A percentile compares a stretch with the other conserved stretches of the same genome.
phyloP scores from a whole-genome alignment of 2,329 filamentous ascomycete species.

The Lachnellula arida region DNA sequence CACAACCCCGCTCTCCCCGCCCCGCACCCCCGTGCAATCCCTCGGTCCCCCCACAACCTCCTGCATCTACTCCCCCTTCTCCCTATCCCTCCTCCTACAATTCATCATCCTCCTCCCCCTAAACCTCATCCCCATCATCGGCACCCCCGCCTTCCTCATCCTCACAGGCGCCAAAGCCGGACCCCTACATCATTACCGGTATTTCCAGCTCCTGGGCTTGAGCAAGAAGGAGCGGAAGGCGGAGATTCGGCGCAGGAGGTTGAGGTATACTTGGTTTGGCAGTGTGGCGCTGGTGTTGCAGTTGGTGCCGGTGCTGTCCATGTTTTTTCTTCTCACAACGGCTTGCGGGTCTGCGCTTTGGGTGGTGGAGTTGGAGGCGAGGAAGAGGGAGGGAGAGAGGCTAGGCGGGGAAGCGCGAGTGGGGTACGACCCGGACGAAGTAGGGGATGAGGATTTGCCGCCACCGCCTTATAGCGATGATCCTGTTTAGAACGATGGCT shows the following conservation, averaged over 20 bases:
- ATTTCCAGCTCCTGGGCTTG: constrained; percentile 75
- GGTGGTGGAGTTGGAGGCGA: constrained; percentile 71
- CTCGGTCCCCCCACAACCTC: constrained; percentile 75
- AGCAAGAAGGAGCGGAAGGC: constrained; percentile 67
- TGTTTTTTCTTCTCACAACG: constrained; percentile 88
- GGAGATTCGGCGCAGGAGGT: constrained; percentile 62
- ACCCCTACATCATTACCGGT: constrained; percentile 85
- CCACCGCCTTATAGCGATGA: constrained; percentile 28
- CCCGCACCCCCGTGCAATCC: constrained; percentile 68
- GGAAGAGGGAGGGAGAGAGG: constrained; percentile 43
- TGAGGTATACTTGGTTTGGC: constrained; percentile 91
- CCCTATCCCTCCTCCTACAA: constrained; percentile 83
- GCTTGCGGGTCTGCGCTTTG: constrained; percentile 82
- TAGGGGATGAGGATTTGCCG: constrained; percentile 17
- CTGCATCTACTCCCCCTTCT: constrained; percentile 83
- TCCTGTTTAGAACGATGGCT: constrained; percentile 18
- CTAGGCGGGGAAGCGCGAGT: constrained; percentile 18
- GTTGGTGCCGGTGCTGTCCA: constrained; percentile 84
- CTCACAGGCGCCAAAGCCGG: constrained; percentile 84
- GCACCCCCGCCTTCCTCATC: constrained; percentile 79
- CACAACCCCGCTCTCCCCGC: constrained; percentile 40
- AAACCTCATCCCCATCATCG: constrained; percentile 80
- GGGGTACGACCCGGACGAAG: neutral
- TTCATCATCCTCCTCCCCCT: constrained; percentile 74
- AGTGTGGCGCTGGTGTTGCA: constrained; percentile 79